phyloP scores from a whole-genome alignment of 306 rosid species.

The Fragaria vesca region DNA sequence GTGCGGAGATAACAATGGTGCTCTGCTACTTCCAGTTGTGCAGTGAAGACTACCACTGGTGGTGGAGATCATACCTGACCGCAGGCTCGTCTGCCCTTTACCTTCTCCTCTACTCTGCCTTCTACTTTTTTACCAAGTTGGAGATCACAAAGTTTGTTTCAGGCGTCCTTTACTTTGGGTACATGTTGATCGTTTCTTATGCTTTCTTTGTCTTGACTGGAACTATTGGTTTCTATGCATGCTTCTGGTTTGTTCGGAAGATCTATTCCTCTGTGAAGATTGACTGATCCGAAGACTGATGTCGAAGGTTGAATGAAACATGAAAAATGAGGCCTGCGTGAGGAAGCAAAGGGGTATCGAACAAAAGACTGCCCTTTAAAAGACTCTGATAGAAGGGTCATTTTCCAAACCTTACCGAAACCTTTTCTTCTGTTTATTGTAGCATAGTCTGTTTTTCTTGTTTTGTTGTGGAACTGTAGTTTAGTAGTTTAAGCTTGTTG shows the following conservation, averaged over 20 bases:
- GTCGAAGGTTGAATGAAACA: conserved; percentile 7
- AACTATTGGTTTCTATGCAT: conserved; percentile 94
- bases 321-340: conserved; percentile 16
- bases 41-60: conserved; percentile 99
- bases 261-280: conserved; percentile 98
- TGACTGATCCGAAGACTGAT: conserved; percentile 55
- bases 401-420: conserved; percentile 27
- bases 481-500: conserved; percentile 42
- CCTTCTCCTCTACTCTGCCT: conserved; percentile 89
- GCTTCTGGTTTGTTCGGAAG: conserved; percentile 96
- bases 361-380: not conserved
- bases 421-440: conserved; percentile 35
- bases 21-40: conserved; percentile 99
- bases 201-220: conserved; percentile 95
- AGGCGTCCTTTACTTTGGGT: conserved; percentile 90
- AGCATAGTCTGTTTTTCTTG: conserved; percentile 44
- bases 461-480: conserved; percentile 27
- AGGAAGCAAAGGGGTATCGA: not conserved
- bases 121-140: conserved; percentile 94
- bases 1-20: conserved; percentile 94
- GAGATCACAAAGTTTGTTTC: conserved; percentile 92
- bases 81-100: conserved; percentile 97
- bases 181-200: conserved; percentile 81
- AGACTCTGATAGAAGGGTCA: conserved; percentile 29
- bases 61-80: conserved; percentile 98